phyloP scores from a whole-genome alignment of 306 rosid species.

The Mucuna pruriens region DNA sequence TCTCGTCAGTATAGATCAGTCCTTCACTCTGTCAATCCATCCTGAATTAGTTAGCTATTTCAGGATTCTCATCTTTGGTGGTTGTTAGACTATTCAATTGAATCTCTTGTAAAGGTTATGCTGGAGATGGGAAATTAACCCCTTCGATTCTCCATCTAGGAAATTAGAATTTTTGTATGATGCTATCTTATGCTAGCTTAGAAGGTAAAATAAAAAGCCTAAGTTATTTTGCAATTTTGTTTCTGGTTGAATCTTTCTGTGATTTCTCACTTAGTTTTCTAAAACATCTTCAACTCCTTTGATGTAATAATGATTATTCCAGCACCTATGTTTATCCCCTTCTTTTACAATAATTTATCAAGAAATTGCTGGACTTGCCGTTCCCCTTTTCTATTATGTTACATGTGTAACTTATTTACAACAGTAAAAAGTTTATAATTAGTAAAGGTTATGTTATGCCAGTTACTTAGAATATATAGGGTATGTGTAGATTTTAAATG shows the following conservation, averaged over 20 bases:
- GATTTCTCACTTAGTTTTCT: not conserved
- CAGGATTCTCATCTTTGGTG: not conserved
- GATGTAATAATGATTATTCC: slow-evolving; percentile 1
- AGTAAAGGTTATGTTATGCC: not conserved
- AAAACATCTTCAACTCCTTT: not conserved
- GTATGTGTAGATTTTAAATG: slow-evolving; percentile 13
- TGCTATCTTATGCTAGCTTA: not conserved
- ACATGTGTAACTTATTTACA: not conserved
- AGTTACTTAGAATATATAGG: not conserved
- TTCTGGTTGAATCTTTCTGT: not conserved
- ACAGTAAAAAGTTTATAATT: not conserved
- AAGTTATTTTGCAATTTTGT: slow-evolving; percentile 1
- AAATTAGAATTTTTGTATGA: not conserved
- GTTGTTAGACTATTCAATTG: slow-evolving; percentile 7
- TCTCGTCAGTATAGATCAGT: not conserved
- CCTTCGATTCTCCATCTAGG: not conserved
- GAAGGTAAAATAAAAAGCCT: not conserved
- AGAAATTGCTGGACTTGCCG: not conserved
- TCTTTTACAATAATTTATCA: not conserved
- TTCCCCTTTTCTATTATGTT: not conserved
- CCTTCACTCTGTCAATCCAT: slow-evolving; percentile 15
- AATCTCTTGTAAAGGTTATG: slow-evolving; percentile 3
- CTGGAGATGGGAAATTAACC: not conserved
- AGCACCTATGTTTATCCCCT: not conserved
- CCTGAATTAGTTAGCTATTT: not conserved